Evolutionary conservation across 2,329 filamentous ascomycete species (phyloP).

Genomic region (Talaromyces verruculosus): DNA sequence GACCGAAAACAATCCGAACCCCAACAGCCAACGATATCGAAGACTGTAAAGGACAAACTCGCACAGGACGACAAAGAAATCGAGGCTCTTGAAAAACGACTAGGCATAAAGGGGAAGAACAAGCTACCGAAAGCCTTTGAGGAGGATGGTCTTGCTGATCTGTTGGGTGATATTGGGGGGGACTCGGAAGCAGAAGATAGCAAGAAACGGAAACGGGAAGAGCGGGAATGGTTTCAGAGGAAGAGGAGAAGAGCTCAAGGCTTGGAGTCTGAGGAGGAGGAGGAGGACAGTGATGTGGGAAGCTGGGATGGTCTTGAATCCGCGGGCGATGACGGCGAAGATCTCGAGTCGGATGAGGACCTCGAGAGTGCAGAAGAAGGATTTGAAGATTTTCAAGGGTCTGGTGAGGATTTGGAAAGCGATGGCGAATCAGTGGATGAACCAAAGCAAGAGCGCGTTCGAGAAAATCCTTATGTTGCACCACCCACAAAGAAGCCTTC

Average conservation of each 20-base stretch:
- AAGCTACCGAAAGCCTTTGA: slow-evolving; percentile 69
- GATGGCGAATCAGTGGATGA: slow-evolving; percentile 29
- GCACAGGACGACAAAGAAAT: slow-evolving; percentile 87
- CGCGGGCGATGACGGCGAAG: slow-evolving; percentile 30
- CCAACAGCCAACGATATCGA: slow-evolving; percentile 34
- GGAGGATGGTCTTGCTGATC: slow-evolving; percentile 78
- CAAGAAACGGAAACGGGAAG: slow-evolving; percentile 62
- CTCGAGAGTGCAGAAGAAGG: slow-evolving; percentile 40
- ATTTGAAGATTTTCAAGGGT: slow-evolving; percentile 31
- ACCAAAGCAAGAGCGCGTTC: slow-evolving; percentile 43
- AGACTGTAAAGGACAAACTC: slow-evolving; percentile 61
- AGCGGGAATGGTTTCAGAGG: slow-evolving; percentile 58
- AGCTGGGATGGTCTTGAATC: slow-evolving; percentile 29
- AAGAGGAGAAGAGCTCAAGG: slow-evolving; percentile 57
- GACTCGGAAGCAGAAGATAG: slow-evolving; percentile 49
- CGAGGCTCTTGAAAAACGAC: slow-evolving; percentile 77
- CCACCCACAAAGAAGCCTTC: slow-evolving; percentile 54
- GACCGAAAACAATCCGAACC: slow-evolving; percentile 22
- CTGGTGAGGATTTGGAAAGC: slow-evolving; percentile 42
- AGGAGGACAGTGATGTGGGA: slow-evolving; percentile 26
- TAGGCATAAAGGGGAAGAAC: slow-evolving; percentile 79
- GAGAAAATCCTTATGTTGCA: slow-evolving; percentile 87
- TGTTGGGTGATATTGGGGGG: slow-evolving; percentile 68
- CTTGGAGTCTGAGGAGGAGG: slow-evolving; percentile 26
- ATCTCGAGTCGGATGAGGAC: slow-evolving; percentile 31